Base-by-base conservation (phyloP, 768 basidiomycete species). In the Lentinus tigrinus region DNA sequence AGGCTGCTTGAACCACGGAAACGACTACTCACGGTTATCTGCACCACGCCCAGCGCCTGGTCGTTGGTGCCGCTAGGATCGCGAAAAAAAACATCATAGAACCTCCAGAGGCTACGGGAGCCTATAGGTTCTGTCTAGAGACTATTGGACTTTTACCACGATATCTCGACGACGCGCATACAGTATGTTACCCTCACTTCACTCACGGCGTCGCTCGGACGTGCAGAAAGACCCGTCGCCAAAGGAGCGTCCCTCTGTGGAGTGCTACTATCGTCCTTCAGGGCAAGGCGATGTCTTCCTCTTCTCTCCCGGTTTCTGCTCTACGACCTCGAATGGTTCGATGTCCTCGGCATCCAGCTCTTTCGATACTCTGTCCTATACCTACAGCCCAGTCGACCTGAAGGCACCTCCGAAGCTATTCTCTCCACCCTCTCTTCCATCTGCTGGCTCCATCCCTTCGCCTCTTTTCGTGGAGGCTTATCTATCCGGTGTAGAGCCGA, bases 371-470 rank as follows among this genome's bases (percentile, higher is more conserved):
- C 52, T 61, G 24, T 56, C 55, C 24, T 61, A 61, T 36, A 43
- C 56, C 37, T 61, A 47, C 43, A 61, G 60, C n/a, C 60, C 60
- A 8, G 13, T 51, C 8, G 60, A 61, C n/a, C 23, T 42, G 47
- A 21, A 38, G 17, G 4, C 34, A 17, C 47, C 46, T n/a, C 8
- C 50, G 17, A 46, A 19, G 24, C 36, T 56, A 19, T 52, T 49
- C 14, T 54, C 60, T 17, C 60, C 60, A 26, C 17, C 49, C 36
- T 9, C 31, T 4, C 51, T 53, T 10, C 55, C 47, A 14, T 31
- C 52, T 37, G 16, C 53, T 47, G 27, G 26, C 4, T 8, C 49
- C 6, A 42, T 50, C 49, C 37, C 52, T 4, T 61, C 60, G 0
- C 55, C 60, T 44, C 28, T 39, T 3, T 31, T 46, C 19, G 23